Percentiles rank a stretch among this genome's conserved stretches.
These are phyloP conservation scores for Botrytis fragariae DNA, from an alignment of 2,329 filamentous ascomycete genomes.

Conservation along the genomic window DNA sequence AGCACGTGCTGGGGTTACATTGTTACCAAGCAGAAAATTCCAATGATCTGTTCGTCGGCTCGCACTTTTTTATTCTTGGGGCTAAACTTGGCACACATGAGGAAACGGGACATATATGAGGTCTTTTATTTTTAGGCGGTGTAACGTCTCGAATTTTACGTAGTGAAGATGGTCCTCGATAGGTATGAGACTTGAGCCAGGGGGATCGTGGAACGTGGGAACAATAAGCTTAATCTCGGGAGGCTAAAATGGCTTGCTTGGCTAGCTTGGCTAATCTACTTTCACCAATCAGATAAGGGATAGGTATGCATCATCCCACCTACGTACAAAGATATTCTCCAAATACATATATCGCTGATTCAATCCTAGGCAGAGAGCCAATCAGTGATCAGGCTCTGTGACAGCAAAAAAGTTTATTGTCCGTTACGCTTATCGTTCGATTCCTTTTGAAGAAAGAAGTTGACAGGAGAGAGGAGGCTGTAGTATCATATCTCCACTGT, in stretches of 20 bases:
- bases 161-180: not conserved
- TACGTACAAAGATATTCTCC: not conserved
- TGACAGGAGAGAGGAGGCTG: not conserved
- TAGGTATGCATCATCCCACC: not conserved
- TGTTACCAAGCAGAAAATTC: not conserved
- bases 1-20: not conserved
- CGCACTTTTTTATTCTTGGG: not conserved
- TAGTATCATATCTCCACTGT: not conserved
- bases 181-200: not conserved
- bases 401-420: not conserved
- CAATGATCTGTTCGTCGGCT: not conserved
- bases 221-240: conserved; percentile 13
- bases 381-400: not conserved
- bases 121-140: not conserved
- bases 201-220: not conserved
- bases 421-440: not conserved
- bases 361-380: not conserved
- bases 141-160: not conserved
- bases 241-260: not conserved
- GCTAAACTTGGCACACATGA: not conserved
- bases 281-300: not conserved
- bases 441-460: not conserved
- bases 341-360: not conserved
- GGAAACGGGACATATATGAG: not conserved
- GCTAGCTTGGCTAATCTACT: not conserved